Evolutionary conservation across 2,329 filamentous ascomycete genomes (phyloP).

Genomic region (Colletotrichum liaoningense): DNA sequence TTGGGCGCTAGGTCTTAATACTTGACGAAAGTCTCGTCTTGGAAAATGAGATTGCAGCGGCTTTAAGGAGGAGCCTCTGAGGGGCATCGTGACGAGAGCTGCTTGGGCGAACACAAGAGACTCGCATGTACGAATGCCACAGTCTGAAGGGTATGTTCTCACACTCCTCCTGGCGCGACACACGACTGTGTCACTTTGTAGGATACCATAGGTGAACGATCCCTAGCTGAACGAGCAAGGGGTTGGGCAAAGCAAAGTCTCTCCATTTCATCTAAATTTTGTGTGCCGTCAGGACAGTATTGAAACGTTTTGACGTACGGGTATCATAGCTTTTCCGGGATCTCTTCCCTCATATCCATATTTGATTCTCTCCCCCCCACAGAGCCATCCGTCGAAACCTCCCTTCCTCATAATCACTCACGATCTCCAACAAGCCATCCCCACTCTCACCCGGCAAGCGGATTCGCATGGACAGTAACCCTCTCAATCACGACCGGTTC

Average conservation of each 20-base stretch:
- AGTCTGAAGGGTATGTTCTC: too few species aligned
- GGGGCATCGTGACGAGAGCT: too few species aligned
- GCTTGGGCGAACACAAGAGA: too few species aligned
- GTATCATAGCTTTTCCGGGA: neutral
- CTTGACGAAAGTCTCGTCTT: too few species aligned
- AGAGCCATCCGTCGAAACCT: neutral
- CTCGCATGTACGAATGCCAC: too few species aligned
- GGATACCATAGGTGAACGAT: too few species aligned
- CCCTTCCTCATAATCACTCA: too few species aligned
- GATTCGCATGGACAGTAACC: constrained; percentile 83
- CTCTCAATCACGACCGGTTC: constrained; percentile 74
- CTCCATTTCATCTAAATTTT: neutral
- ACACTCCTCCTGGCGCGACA: too few species aligned
- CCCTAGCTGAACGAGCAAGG: neutral
- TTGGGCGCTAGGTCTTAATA: too few species aligned
- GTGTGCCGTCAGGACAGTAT: neutral
- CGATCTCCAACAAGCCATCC: neutral
- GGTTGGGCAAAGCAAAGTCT: neutral
- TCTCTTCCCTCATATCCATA: neutral
- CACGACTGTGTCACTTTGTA: too few species aligned
- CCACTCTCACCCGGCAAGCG: constrained; percentile 68
- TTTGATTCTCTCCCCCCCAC: neutral
- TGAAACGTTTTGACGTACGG: neutral
- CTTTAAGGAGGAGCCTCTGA: too few species aligned
- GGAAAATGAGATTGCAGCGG: too few species aligned